Base-by-base conservation (phyloP, 768 basidiomycete genomes). In the Naganishia onofrii region DNA sequence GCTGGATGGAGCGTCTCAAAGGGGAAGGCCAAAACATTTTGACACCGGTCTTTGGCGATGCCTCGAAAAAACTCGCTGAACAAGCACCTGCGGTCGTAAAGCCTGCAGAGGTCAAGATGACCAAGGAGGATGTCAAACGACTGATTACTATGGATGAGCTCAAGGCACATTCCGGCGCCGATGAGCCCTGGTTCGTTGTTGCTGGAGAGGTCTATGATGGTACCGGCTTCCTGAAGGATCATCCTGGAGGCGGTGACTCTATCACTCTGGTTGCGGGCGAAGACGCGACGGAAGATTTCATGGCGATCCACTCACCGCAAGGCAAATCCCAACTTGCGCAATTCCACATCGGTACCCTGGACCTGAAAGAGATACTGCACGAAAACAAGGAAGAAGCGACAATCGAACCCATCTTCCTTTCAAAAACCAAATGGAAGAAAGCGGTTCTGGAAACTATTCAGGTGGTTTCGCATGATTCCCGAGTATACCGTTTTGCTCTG, bases 1-100 rank as follows among this genome's bases (percentile, higher is more conserved):
- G 87, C 3, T 88, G 88, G 88, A 88, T 88, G 87, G 83, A 86
- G 79, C 82, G 86, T 15, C 75, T 87, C 71, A 86, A 86, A 77
- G 76, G 79, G 12, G 79, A 76, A 21, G 86, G 85, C 0, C 66
- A 77, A 9, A 83, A 87, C 70, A 80, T 85, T 17, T 74, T 81
- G 9, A 80, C 81, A 17, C 87, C 86, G 0, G 48, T 71, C 5
- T 86, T 85, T 66, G 73, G 73, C 12, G 60, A 63, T 17, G 67
- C 67, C 57, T 68, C 26, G 38, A 32, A 73, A 34, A 64, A 68
- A 15, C n/a, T 71, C 32, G n/a, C 55, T 32, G 70, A 66, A 15
- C 67, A 38, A 44, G 29, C 28, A 38, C 63, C 64, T 4, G 48
- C 58, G 51, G n/a, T 29, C 42, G 55, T 42, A 8, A 57, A 44